Base-by-base conservation (phyloP, 1,139 yeast genomes). In the Kodamaea ohmeri region DNA sequence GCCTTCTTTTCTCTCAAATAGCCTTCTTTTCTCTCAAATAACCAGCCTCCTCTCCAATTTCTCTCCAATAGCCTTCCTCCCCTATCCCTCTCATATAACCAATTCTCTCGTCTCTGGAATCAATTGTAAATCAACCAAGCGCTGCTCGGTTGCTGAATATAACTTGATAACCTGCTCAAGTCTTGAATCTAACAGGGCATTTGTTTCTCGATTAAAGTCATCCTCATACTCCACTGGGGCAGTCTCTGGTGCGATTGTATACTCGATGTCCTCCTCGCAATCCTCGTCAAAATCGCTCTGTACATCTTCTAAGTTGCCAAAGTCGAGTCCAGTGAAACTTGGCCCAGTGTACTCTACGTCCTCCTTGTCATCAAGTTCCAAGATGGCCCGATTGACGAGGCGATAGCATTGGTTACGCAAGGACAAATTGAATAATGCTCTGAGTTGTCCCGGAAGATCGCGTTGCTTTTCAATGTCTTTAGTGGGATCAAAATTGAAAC, bases 111-210 rank as follows among this genome's bases (percentile, higher is more conserved):
- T 71, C 48, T 49, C 66, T 39, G 38, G 63, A 51, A 44, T 63
- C 21, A 67, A 52, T 42, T 68, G 65, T 45, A 66, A 57, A 37
- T 61, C 65, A 34, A 64, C 61, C 39, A 74, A 55, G 45, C 73
- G 61, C 50, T 76, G 78, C 49, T 78, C 85, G 4, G 81, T 73
- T 62, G 83, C 75, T 2, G 75, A 65, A 81, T 85, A 78, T 35
- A 82, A 54, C 54, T 77, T 78, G 39, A 80, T 66, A 33, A 81
- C 61, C 39, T 75, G 68, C 43, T 76, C 78, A 37, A 83, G 56
- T 44, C 71, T 77, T 4, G 82, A 73, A 42, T 74, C 68, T 25
- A 64, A 49, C 7, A 62, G 51, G 13, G 63, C 43, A 16, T 54
- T 57, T 29, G 55, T 58, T 27, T 61, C 45, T 39, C 55, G 53